Evolutionary conservation across 2,329 filamentous ascomycete species (phyloP), one percentile per base, ranked within the genome.

Genomic region (Xylariaceae sp.): DNA sequence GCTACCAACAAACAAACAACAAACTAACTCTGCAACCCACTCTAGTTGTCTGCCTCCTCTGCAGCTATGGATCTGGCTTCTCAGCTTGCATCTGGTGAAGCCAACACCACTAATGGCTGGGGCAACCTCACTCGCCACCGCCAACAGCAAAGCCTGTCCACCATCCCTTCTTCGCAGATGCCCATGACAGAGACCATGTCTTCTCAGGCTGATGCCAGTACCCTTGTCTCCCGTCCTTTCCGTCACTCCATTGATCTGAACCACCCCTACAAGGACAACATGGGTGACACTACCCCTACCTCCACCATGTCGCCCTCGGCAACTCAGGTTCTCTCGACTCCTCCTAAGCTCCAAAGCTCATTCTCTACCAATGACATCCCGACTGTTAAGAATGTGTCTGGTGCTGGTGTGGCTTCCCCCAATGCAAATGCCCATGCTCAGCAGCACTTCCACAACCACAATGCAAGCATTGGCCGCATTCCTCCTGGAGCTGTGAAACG

Each of bases 321-420:
- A 21, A 77, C 63, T 46, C 73, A 77, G 48, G 66, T 67, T 48
- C 77, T 85, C 64, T 74, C 79, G 21, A 79, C 80, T 42, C 80
- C 86, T 27, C 82, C 85, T 22, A 89, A 88, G 71, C 68, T 95
- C 47, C 87, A 91, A 67, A 84, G 86, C 36, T 96, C 92, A 0
- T 96, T 88, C 70, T 96, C 93, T 8, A 83, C 88, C 43, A 93
- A 86, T 65, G 91, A 97, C 60, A 76, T 96, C 17, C 87, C 90
- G 4, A 94, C 90, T 6, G 74, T 90, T 60, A 95, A 93, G 77
- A 85, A 76, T 55, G 73, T 52, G 32, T 38, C 44, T 12, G 19
- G 35, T 22, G n/a, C 42, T 29, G 45, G 33, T 10, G 69, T 76
- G 43, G 64, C 65, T 25, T 63, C 57, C 7, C 50, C 63, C 59